A percentile compares a stretch with the other conserved stretches of the same genome.
These are phyloP conservation scores for Wickerhamiella vanderwaltii DNA, from an alignment of 805 yeast species.

Conservation along the genomic window DNA sequence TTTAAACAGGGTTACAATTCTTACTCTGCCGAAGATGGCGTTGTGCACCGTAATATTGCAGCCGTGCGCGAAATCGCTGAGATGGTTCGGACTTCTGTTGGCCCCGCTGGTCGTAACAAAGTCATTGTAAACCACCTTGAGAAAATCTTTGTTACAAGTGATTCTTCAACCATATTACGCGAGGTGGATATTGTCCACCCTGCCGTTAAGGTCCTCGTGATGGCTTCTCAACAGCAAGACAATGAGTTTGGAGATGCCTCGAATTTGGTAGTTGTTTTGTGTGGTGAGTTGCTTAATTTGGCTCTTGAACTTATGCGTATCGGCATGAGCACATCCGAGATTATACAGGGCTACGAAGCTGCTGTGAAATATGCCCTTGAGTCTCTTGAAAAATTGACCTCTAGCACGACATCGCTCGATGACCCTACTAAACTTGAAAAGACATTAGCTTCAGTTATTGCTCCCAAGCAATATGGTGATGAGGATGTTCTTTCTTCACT, in stretches of 20 bases:
- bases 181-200: slow-evolving; percentile 95
- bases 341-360: slow-evolving; percentile 80
- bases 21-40: slow-evolving; percentile 84
- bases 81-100: slow-evolving; percentile 88
- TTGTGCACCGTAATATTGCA: slow-evolving; percentile 78
- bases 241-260: slow-evolving; percentile 96
- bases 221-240: slow-evolving; percentile 97
- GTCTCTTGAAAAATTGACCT: slow-evolving; percentile 49
- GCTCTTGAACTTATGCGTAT: slow-evolving; percentile 74
- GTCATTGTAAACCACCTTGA: slow-evolving; percentile 82
- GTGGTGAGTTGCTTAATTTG: slow-evolving; percentile 80
- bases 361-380: slow-evolving; percentile 68
- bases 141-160: slow-evolving; percentile 81
- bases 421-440: slow-evolving; percentile 48
- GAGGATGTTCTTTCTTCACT: slow-evolving; percentile 67
- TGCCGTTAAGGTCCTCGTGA: slow-evolving; percentile 86
- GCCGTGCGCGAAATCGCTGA: slow-evolving; percentile 89
- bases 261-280: slow-evolving; percentile 78
- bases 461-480: slow-evolving; percentile 85
- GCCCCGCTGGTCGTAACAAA: slow-evolving; percentile 96
- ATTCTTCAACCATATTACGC: slow-evolving; percentile 93
- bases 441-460: slow-evolving; percentile 73
- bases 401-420: slow-evolving; percentile 45
- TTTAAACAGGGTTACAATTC: slow-evolving; percentile 93
- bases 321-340: slow-evolving; percentile 86